Evolutionary conservation across 768 basidiomycete genomes (phyloP), one percentile per base, ranked within the genome.

Genomic region (Macrocybe gigantea): DNA sequence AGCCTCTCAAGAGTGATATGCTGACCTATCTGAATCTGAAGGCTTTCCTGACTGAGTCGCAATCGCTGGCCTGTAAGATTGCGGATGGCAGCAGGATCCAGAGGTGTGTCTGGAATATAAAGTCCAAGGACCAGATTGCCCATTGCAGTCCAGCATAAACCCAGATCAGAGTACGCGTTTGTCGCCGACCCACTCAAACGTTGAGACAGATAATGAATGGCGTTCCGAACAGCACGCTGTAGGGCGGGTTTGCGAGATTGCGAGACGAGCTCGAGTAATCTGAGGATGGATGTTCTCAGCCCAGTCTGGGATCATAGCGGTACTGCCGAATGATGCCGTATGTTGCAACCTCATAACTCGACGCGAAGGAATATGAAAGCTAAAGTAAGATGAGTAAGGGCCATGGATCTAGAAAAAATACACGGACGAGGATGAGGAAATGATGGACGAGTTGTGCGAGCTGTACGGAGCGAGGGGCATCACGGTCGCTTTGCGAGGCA

Each of bases 51-150:
- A 46, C 80, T 71, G 42, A 70, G 57, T 30, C 60, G 57, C 60
- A 74, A 71, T 30, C 82, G 78, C 31, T 68, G 62, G 1, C 58
- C 57, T 0, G 69, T 66, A 41, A 69, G 76, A 44, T 69, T 73
- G 46, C 81, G 73, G 33, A 83, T 75, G 15, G 81, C 82, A 6
- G 84, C 82, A 29, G 96, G 96, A 62, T 99, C 96, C 42, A 97
- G 66, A 2, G 94, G 92, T 1, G 79, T 68, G 61, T 91, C 78
- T 0, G 96, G 93, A 35, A 98, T 72, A 58, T 85, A 85, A 13
- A 94, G 74, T 3, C 83, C 71, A 15, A 92, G 60, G 22, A 93
- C 63, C 46, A 83, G 54, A 12, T 71, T 72, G 39, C 78, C 74
- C 42, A 88, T 59, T 1, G 74, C 75, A 32, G 90, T 68, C 82